Conservation (phyloP, 768 basidiomycete species). For the Amylocystis lapponica region DNA sequence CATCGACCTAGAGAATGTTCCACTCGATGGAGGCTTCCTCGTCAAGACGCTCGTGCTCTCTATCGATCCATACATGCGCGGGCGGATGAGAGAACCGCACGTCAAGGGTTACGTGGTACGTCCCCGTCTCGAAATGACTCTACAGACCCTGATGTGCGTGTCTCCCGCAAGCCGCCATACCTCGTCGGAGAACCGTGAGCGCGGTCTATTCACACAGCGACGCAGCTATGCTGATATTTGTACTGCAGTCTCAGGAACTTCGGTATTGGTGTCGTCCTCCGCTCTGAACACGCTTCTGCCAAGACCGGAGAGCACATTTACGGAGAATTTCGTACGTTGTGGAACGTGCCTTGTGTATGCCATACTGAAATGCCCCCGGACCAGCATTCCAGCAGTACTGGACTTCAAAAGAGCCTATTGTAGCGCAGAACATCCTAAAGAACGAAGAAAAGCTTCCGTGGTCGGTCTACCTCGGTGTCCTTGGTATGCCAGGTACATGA, state of each 20-base stretch:
- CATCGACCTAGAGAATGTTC: slow-evolving; percentile 22
- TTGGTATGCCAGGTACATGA: slow-evolving; percentile 37
- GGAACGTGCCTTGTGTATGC: slow-evolving; percentile 18
- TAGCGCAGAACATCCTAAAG: slow-evolving; percentile 22
- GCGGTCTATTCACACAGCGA: too few relatives aligned
- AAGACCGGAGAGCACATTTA: slow-evolving; percentile 23
- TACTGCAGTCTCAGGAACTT: slow-evolving; percentile 16
- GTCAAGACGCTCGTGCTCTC: slow-evolving; percentile 22
- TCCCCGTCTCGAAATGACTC: not conserved
- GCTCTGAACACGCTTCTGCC: slow-evolving; percentile 18
- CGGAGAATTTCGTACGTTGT: slow-evolving; percentile 15
- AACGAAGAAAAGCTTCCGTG: slow-evolving; percentile 43
- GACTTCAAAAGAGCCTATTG: slow-evolving; percentile 19
- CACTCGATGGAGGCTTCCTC: slow-evolving; percentile 24
- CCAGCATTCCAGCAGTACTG: slow-evolving; percentile 38
- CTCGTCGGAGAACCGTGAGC: slow-evolving; percentile 23
- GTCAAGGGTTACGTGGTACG: slow-evolving; percentile 12
- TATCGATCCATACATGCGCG: slow-evolving; percentile 17
- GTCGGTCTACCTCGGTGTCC: slow-evolving; percentile 43
- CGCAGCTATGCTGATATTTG: slow-evolving; percentile 3
- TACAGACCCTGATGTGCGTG: not conserved
- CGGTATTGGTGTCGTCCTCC: slow-evolving; percentile 21
- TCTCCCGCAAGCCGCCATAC: slow-evolving; percentile 21
- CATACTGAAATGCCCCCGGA: slow-evolving; percentile 10
- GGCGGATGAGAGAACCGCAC: slow-evolving; percentile 11